Base-by-base conservation (phyloP, 768 basidiomycete species). In the Tubosaeta brunneosetosa region DNA sequence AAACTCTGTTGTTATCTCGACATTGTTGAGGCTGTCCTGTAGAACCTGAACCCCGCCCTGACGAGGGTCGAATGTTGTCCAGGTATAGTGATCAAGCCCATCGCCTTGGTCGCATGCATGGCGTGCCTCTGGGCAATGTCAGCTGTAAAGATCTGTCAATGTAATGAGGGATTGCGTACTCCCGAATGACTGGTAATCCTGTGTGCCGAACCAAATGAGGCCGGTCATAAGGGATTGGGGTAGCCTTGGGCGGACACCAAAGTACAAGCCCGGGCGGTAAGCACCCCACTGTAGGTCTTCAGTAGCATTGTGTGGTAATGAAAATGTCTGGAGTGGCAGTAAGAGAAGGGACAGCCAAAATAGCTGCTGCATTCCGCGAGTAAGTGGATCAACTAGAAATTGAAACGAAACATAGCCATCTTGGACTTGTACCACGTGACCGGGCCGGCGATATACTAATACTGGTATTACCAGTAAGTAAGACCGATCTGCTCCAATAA, bases 191-290 rank as follows among this genome's bases (percentile, higher is more conserved):
- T 84, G 77, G 64, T 83, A 97, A 70, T 95, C 81, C 36, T 91
- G 84, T 8, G 90, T 85, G 29, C 94, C 91, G 66, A 91, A 93
- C 94, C 94, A 97, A 70, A 95, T 81, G 32, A 98, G 79, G 12
- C 94, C 94, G 3, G 89, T 91, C 84, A 94, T 81, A 26, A 97
- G 77, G n/a, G 90, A 91, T 61, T 90, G 83, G 0, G 94, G 92
- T 56, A 91, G 72, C 41, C 86, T 79, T 12, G 94, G 91, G 45
- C 91, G 75, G 42, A 97, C 75, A 17, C 94, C 94, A 70, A 97
- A 95, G 73, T 98, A 98, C n/a, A 97, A 78, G 62, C 92, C 91
- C 0, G 94, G 91, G 38, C 94, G 76, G 70, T 93, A 97, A 0
- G 88, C 75, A 1, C 92, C 91, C 85, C 85, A 86, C 38, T 80